Evolutionary conservation across 352 stramenopile species (phyloP), one percentile per base, ranked within the genome.

Genomic region (Saprolegnia diclina): DNA sequence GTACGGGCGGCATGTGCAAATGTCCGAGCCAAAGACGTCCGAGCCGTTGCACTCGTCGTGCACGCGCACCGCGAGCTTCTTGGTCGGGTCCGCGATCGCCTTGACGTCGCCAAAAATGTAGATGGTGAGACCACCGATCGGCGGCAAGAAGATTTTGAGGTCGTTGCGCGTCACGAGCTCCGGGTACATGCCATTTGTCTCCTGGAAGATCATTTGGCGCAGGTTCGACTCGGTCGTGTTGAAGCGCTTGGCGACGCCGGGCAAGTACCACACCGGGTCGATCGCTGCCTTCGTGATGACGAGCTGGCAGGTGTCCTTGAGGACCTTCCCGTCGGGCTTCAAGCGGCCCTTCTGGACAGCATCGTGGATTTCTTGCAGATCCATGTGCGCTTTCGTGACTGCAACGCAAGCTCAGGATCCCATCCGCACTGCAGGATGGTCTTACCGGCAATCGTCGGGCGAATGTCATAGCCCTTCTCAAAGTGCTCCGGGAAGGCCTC

Each of bases 101-200:
- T 95, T 89, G 22, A 97, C 89, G 71, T 98, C 96, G 65, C 97
- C 97, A 80, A 98, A 99, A 59, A 99, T 99, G 85, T 99, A 99
- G 79, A 99, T 98, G 44, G 84, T 91, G 72, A 94, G 75, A 5
- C 83, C 97, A 72, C 97, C 97, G 75, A 99, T 99, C 14, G 97
- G 97, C 40, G 97, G 97, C 42, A 99, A 71, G 71, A 99, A 99
- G 2, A 99, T 88, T 76, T 99, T 99, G 63, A 99, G 87, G 73
- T 99, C 97, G 21, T 95, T 97, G 56, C 97, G 85, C 16, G 97
- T 99, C 67, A 99, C 96, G 7, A 99, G 77, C 79, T 99, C 97
- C 5, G 97, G 97, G 77, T 99, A 99, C 97, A 99, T 99, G 72
- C 97, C 97, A 79, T 99, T 99, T 42, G 97, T 99, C 82, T 99